These are phyloP conservation scores for Candida tallmaniae DNA, from an alignment of 805 yeast species.

Conservation along the genomic window DNA sequence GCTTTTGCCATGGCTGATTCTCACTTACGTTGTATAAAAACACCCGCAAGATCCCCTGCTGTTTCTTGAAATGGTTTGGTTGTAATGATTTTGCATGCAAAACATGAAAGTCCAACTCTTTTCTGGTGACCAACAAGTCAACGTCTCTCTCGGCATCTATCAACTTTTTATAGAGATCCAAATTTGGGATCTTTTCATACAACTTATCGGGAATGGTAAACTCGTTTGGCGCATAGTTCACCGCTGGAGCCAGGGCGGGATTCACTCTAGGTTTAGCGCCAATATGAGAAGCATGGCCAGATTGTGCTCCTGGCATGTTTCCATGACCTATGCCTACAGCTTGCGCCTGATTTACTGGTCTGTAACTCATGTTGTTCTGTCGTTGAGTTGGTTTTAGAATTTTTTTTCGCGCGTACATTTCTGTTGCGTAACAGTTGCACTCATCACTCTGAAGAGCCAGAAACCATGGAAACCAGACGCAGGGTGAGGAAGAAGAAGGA, in stretches of 20 bases:
- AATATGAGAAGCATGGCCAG: slow-evolving; percentile 1
- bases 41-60: slow-evolving; percentile 65
- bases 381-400: too few relatives aligned
- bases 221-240: slow-evolving; percentile 42
- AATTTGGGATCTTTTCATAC: slow-evolving; percentile 55
- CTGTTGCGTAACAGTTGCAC: too few relatives aligned
- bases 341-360: too few relatives aligned
- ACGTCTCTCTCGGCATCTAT: slow-evolving; percentile 77
- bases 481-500: slow-evolving; percentile 12
- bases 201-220: slow-evolving; percentile 33
- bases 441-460: too few relatives aligned
- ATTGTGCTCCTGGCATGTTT: background rate
- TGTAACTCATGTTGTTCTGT: too few relatives aligned
- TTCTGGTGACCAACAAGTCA: slow-evolving; percentile 78
- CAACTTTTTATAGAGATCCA: slow-evolving; percentile 65
- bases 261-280: slow-evolving; percentile 25
- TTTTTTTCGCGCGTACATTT: too few relatives aligned
- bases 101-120: slow-evolving; percentile 82
- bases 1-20: slow-evolving; percentile 79
- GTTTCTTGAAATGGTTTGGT: slow-evolving; percentile 32
- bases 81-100: slow-evolving; percentile 37
- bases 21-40: slow-evolving; percentile 78
- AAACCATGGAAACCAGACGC: slow-evolving; percentile 6
- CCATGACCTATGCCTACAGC: too few relatives aligned
- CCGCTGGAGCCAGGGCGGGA: slow-evolving; percentile 32